Conservation (phyloP, 139 green algal species). For the Volvox reticuliferus region DNA sequence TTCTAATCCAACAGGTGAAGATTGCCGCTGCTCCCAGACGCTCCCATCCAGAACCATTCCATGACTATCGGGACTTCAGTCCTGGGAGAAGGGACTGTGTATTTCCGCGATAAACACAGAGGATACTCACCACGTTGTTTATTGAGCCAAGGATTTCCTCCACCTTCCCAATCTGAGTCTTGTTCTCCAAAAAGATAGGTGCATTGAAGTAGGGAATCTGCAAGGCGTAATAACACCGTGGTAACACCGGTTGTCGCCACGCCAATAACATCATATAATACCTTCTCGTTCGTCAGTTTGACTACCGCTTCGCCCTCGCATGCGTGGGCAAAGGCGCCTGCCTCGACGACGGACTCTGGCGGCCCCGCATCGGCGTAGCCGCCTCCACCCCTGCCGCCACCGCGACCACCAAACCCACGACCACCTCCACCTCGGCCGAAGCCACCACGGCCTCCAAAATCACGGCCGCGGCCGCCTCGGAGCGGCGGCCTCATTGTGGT, state of each 20-base stretch:
- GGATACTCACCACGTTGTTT: constrained; percentile 80
- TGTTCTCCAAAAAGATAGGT: constrained; percentile 98
- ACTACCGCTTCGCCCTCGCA: constrained; percentile 98
- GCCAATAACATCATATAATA: constrained; percentile 47
- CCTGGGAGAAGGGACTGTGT: too few species aligned
- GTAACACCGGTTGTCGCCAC: background rate
- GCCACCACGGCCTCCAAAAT: constrained; percentile 46
- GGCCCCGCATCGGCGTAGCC: constrained; percentile 60
- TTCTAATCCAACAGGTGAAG: too few species aligned
- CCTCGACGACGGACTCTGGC: constrained; percentile 86
- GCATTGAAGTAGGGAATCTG: constrained; percentile 99
- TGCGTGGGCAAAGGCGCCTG: constrained; percentile 91
- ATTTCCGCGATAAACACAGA: too few species aligned
- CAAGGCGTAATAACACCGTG: background rate
- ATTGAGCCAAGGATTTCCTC: constrained; percentile 99
- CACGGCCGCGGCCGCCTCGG: constrained; percentile 50
- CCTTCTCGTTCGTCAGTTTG: constrained; percentile 97
- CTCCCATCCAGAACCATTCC: too few species aligned
- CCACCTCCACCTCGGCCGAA: constrained; percentile 42
- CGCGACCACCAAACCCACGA: constrained; percentile 48
- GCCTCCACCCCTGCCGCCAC: constrained; percentile 46
- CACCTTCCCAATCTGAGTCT: constrained; percentile 97
- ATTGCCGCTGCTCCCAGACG: too few species aligned
- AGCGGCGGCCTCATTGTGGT: constrained; percentile 49
- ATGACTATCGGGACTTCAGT: too few species aligned